phyloP scores from a whole-genome alignment of 441 rosid genomes.

The Mallotus japonicus region DNA sequence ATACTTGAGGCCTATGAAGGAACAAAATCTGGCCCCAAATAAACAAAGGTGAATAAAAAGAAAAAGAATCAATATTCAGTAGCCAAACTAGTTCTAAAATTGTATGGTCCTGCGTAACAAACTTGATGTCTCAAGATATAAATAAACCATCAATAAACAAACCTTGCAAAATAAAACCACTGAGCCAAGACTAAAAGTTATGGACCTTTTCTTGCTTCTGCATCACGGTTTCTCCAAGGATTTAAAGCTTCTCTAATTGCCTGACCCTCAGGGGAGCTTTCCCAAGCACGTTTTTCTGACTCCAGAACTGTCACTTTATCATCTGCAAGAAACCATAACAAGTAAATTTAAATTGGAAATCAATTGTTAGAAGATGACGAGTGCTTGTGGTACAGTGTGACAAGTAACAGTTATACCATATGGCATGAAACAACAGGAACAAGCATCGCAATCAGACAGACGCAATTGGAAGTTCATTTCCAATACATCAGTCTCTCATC shows the following conservation, averaged over 20 bases:
- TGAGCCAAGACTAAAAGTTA: constrained; percentile 19
- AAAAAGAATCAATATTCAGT: not conserved
- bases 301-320: constrained; percentile 86
- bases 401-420: not conserved
- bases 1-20: not conserved
- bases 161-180: constrained; percentile 12
- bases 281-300: constrained; percentile 86
- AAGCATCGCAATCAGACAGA: constrained; percentile 1
- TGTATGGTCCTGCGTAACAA: not conserved
- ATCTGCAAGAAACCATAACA: constrained; percentile 41
- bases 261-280: constrained; percentile 73
- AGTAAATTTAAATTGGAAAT: constrained; percentile 5
- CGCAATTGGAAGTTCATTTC: not conserved
- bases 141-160: constrained; percentile 8
- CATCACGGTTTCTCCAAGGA: constrained; percentile 80
- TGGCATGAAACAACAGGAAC: not conserved
- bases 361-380: not conserved
- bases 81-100: constrained; percentile 6
- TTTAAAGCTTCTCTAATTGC: constrained; percentile 78
- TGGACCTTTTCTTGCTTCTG: constrained; percentile 39
- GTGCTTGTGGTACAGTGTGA: not conserved
- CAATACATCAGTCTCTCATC: not conserved
- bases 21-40: not conserved
- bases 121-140: constrained; percentile 1
- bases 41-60: not conserved